Evolutionary conservation across 1,284 basidiomycete species (phyloP).

Genomic region (Sporisorium graminicola): DNA sequence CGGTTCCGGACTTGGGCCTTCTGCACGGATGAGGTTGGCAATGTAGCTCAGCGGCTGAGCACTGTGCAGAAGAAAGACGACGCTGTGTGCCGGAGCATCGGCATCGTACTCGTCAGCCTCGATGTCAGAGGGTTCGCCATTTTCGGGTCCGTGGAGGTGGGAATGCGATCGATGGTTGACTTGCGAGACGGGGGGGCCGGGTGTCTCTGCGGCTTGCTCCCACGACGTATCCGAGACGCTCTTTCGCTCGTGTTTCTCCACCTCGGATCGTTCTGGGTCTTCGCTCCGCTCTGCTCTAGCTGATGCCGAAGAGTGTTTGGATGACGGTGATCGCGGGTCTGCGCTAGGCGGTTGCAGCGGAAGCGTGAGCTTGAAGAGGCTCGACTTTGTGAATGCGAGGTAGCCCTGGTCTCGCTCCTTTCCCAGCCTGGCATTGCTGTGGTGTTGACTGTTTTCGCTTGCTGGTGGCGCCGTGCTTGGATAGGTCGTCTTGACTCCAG

Average conservation of each 20-base stretch:
- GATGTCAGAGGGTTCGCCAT: constrained; percentile 51
- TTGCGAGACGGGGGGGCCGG: constrained; percentile 43
- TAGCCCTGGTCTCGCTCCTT: constrained; percentile 51
- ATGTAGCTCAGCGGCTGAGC: constrained; percentile 63
- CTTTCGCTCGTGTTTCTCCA: constrained; percentile 19
- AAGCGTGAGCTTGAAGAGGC: constrained; percentile 61
- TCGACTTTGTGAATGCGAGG: constrained; percentile 61
- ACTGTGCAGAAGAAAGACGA: constrained; percentile 60
- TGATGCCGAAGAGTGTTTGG: constrained; percentile 36
- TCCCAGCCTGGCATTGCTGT: constrained; percentile 14
- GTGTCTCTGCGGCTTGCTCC: constrained; percentile 47
- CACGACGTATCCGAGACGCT: constrained; percentile 33
- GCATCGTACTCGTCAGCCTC: constrained; percentile 58
- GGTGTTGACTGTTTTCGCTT: constrained; percentile 41
- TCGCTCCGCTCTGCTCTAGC: constrained; percentile 22
- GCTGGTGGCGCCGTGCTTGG: constrained; percentile 48
- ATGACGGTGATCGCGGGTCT: constrained; percentile 34
- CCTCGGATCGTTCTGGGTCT: not conserved
- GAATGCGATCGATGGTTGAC: constrained; percentile 41
- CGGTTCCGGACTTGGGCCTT: constrained; percentile 54
- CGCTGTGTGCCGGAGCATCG: constrained; percentile 56
- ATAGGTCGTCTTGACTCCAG: constrained; percentile 50
- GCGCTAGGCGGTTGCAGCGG: constrained; percentile 47
- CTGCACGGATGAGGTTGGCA: constrained; percentile 58
- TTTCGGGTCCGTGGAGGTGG: constrained; percentile 45